Conservation (phyloP, 208 protist species). For the Phytomonas francai region DNA sequence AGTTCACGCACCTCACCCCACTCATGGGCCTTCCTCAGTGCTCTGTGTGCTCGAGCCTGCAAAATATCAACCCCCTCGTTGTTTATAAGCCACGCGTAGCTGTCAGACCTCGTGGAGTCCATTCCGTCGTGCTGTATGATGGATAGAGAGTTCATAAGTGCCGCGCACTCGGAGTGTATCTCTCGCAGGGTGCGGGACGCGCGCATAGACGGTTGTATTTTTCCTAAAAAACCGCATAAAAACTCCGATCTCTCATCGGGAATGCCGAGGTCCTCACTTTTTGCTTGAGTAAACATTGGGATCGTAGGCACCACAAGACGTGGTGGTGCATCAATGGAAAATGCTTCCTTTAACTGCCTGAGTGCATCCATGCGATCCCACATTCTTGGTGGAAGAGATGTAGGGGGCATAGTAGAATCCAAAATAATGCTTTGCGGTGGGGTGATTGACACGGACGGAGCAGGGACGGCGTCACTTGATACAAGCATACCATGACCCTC, state of each 20-base stretch:
- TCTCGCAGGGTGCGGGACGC: background rate
- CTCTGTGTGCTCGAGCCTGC: background rate
- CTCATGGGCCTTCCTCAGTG: background rate
- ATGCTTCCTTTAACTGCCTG: slow-evolving; percentile 20
- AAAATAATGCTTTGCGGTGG: background rate
- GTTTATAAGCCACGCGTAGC: background rate
- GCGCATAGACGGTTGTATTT: background rate
- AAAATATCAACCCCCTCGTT: background rate
- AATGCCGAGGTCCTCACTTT: background rate
- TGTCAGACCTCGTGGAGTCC: background rate
- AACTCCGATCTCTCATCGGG: background rate
- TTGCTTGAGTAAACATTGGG: background rate
- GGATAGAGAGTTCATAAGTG: background rate
- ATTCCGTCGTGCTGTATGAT: background rate
- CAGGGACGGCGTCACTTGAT: background rate
- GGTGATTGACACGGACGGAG: background rate
- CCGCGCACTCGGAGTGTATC: background rate
- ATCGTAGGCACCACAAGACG: background rate
- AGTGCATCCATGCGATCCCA: slow-evolving; percentile 21
- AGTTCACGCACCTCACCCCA: background rate
- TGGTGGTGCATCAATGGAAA: slow-evolving; percentile 20
- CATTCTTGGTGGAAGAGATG: background rate
- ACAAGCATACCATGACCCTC: background rate
- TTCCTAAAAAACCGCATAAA: background rate
- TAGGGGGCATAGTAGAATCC: background rate